Evolutionary conservation across 306 rosid genomes (phyloP), one percentile per base, ranked within the genome.

Genomic region (Castanea sativa): DNA sequence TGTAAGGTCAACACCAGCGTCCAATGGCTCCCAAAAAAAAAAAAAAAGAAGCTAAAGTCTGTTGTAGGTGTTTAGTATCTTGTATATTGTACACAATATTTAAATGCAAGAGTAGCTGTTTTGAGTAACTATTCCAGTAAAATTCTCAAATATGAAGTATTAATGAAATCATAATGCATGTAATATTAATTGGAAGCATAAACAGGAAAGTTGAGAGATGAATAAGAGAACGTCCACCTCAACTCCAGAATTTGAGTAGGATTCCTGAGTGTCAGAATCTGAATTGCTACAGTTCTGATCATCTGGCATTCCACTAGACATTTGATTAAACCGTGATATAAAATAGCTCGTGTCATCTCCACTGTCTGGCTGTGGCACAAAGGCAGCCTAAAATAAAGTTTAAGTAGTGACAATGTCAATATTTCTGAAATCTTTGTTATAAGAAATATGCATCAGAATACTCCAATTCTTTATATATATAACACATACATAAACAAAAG

Each of bases 311-410:
- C 52, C 52, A 19, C 52, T 19, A 38, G 72, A 68, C 35, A 6
- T 7, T n/a, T 68, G 52, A 68, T 5, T 9, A 68, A 35, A 35
- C 72, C 72, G 72, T 35, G 72, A 68, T 18, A 68, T 35, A 68
- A 68, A 68, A 68, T 68, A 68, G 52, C 72, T 68, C 1, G 72
- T 68, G 52, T 67, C 72, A 67, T 67, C 72, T 35, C 6, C 72
- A 19, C 72, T 33, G 52, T 68, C 52, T 8, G 72, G 72, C 72
- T 68, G 72, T 35, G 72, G 72, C 41, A 68, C 72, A 35, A 68
- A 68, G 49, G 72, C 72, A 9, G 72, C 72, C 72, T 68, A 68
- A 35, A 68, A 38, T 23, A 68, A 10, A 35, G 52, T 8, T 49
- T 35, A n/a, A 67, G 71, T 15, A 19, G 51, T 25, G 16, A 68